Conservation (phyloP, 176 grass and related monocot species). For the Oryza officinalis region DNA sequence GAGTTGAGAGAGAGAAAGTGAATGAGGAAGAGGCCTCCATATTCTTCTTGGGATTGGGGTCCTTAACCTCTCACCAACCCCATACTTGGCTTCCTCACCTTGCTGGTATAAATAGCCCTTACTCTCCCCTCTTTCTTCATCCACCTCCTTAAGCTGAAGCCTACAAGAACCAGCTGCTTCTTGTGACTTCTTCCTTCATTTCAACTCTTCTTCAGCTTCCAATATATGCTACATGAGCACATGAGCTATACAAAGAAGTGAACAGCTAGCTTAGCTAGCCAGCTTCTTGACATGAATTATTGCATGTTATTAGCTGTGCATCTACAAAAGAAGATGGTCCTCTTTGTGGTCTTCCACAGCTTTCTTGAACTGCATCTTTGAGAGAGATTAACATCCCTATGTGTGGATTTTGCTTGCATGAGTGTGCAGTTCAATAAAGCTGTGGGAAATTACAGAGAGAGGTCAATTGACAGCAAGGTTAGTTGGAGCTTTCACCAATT, state of each 20-base stretch:
- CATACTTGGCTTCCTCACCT: constrained; percentile 5
- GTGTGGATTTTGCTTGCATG: constrained; percentile 14
- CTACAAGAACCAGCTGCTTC: background rate
- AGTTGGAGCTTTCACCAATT: background rate
- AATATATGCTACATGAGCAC: background rate
- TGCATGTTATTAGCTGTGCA: background rate
- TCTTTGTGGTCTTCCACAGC: constrained; percentile 99
- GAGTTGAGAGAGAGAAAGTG: constrained; percentile 5
- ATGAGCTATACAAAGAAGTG: background rate
- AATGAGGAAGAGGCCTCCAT: constrained; percentile 38
- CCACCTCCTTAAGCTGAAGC: background rate
- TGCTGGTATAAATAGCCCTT: constrained; percentile 62
- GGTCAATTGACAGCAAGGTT: constrained; percentile 38
- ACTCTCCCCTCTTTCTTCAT: constrained; percentile 37
- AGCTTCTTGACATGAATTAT: background rate
- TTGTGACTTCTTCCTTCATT: background rate
- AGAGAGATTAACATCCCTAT: background rate
- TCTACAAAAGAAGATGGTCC: constrained; percentile 45
- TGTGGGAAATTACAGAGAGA: constrained; percentile 89
- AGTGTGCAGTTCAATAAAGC: constrained; percentile 89
- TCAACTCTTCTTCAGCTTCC: constrained; percentile 5
- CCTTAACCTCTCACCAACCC: constrained; percentile 56
- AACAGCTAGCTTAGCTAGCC: background rate
- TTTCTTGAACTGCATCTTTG: constrained; percentile 98
- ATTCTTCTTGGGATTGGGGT: constrained; percentile 98